phyloP scores from a whole-genome alignment of 306 rosid species.

The Leucaena leucocephala region DNA sequence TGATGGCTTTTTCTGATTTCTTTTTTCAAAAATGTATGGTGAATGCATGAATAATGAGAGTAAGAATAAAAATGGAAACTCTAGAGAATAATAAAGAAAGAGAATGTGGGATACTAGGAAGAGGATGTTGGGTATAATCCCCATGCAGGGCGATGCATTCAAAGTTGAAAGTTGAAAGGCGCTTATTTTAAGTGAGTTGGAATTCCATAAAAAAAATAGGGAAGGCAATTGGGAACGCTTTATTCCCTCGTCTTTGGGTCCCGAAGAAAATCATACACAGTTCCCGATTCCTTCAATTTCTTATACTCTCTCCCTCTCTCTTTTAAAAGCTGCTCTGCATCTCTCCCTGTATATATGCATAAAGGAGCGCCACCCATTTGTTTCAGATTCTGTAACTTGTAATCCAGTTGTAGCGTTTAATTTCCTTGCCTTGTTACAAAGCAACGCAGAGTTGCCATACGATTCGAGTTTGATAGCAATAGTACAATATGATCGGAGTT shows the following conservation, averaged over 20 bases:
- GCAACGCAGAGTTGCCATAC: background rate
- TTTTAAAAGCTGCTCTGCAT: constrained; percentile 51
- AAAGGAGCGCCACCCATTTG: constrained; percentile 17
- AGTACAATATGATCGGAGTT: background rate
- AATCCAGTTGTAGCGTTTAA: background rate
- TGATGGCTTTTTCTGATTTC: background rate
- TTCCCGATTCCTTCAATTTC: constrained; percentile 60
- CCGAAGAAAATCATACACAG: constrained; percentile 75
- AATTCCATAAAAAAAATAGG: constrained; percentile 31
- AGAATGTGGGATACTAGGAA: constrained; percentile 40
- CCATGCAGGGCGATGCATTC: constrained; percentile 56
- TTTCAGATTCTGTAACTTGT: background rate
- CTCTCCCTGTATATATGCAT: background rate
- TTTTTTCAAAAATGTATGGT: background rate
- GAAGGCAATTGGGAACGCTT: constrained; percentile 46
- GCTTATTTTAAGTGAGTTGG: background rate
- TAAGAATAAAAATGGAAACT: constrained; percentile 41
- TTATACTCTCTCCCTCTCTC: constrained; percentile 45
- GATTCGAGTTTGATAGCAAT: background rate
- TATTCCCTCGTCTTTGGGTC: constrained; percentile 71
- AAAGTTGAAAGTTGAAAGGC: constrained; percentile 46
- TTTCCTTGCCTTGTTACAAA: background rate
- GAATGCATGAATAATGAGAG: constrained; percentile 25
- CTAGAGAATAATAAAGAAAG: constrained; percentile 46
- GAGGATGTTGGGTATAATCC: constrained; percentile 52